Conservation (phyloP, 1,284 basidiomycete species). For the Puccinia horiana region DNA sequence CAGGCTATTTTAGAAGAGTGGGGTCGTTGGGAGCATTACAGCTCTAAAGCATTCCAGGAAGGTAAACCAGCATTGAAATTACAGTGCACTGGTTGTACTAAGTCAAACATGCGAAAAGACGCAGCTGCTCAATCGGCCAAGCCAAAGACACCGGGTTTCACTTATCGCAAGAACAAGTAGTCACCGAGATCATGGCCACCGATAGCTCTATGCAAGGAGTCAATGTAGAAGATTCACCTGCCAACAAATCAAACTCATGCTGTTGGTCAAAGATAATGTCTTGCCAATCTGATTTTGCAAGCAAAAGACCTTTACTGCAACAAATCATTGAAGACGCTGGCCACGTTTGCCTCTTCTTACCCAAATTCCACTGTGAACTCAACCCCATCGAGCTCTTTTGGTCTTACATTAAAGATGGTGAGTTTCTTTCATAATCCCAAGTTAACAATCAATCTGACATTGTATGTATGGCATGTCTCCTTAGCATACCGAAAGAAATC, state of each 20-base stretch:
- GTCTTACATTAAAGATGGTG: slow-evolving; percentile 29
- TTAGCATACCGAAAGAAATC: not conserved
- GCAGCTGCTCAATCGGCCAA: not conserved
- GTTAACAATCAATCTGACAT: not conserved
- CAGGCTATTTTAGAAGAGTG: too few species aligned
- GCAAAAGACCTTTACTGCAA: not conserved
- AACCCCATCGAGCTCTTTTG: slow-evolving; percentile 38
- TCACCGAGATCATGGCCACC: not conserved
- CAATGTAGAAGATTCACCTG: too few species aligned
- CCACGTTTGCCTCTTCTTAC: slow-evolving; percentile 14
- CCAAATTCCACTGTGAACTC: slow-evolving; percentile 21
- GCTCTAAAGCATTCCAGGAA: not conserved
- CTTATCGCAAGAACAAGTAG: not conserved
- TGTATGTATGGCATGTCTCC: not conserved
- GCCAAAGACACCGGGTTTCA: not conserved
- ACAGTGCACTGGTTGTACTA: not conserved
- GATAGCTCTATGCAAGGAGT: not conserved
- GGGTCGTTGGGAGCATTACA: too few species aligned
- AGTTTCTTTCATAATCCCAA: not conserved
- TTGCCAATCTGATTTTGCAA: slow-evolving; percentile 22
- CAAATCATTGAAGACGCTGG: not conserved
- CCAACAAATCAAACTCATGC: not conserved
- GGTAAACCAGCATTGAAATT: not conserved
- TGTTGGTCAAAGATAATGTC: slow-evolving; percentile 13
- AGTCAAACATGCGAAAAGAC: not conserved